Evolutionary conservation across 768 basidiomycete species (phyloP).

Genomic region (Leccinum boreale): DNA sequence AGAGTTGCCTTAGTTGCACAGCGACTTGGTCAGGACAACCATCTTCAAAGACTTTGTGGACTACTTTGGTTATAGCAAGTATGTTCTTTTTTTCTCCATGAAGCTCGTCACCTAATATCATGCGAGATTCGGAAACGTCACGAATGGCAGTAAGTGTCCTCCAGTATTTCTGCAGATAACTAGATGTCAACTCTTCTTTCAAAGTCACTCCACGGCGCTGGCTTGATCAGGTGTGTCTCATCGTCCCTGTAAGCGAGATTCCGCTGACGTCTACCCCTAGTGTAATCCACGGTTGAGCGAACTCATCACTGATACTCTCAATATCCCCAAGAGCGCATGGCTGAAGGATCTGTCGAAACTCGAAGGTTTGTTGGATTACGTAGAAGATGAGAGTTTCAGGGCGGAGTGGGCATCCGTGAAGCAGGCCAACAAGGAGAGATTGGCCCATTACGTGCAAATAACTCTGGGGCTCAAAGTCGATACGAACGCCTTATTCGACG

Average conservation of each 20-base stretch:
- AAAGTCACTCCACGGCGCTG: slow-evolving; percentile 89
- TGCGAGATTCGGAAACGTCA: slow-evolving; percentile 77
- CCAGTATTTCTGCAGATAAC: neutral
- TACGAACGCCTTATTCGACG: slow-evolving; percentile 80
- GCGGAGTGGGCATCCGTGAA: slow-evolving; percentile 82
- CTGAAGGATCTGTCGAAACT: slow-evolving; percentile 80
- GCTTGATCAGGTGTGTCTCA: slow-evolving; percentile 65
- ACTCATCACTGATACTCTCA: slow-evolving; percentile 82
- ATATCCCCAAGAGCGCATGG: slow-evolving; percentile 74
- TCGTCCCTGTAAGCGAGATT: neutral
- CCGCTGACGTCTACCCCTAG: slow-evolving; percentile 22
- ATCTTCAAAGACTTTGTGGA: slow-evolving; percentile 93
- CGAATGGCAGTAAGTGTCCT: slow-evolving; percentile 76
- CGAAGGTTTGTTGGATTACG: slow-evolving; percentile 68
- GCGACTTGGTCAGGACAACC: slow-evolving; percentile 79
- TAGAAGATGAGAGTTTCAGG: slow-evolving; percentile 73
- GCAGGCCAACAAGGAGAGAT: slow-evolving; percentile 85
- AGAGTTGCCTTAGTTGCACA: slow-evolving; percentile 61
- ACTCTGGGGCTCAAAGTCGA: slow-evolving; percentile 71
- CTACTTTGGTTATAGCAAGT: slow-evolving; percentile 84
- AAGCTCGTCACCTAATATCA: slow-evolving; percentile 14
- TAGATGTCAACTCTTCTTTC: neutral
- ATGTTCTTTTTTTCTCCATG: neutral
- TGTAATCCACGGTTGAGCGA: slow-evolving; percentile 87
- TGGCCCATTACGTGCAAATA: slow-evolving; percentile 71